phyloP scores from a whole-genome alignment of 768 basidiomycete genomes.

The Boletus subparvulus region DNA sequence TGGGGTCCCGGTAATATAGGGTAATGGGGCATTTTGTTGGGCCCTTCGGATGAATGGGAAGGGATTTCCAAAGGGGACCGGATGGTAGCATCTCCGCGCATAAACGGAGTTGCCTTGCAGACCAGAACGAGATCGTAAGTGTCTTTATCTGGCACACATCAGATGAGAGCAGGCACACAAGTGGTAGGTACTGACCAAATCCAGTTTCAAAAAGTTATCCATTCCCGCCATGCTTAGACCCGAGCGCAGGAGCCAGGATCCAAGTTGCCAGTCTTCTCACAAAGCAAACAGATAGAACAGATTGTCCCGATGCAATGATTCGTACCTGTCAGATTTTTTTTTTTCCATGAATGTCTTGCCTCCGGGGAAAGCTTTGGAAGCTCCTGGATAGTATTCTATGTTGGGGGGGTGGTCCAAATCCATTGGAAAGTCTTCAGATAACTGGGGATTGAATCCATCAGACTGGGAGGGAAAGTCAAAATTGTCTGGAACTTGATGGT shows the following conservation, averaged over 20 bases:
- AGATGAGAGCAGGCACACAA: no score
- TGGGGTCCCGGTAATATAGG: not conserved
- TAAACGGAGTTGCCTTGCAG: not conserved
- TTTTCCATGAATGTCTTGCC: not conserved
- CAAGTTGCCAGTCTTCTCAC: not conserved
- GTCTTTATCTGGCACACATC: not conserved
- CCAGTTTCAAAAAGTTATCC: not conserved
- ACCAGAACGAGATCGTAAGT: not conserved
- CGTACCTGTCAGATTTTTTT: no score
- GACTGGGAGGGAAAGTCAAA: no score
- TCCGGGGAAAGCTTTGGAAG: not conserved
- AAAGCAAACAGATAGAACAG: not conserved
- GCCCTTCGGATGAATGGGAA: not conserved
- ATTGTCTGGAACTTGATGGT: not conserved
- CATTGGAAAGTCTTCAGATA: not conserved
- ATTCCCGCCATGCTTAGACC: not conserved
- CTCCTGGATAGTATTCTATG: not conserved
- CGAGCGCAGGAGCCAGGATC: not conserved
- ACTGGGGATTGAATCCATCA: no score
- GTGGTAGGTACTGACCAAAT: not conserved
- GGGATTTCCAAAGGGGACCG: not conserved
- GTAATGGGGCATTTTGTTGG: not conserved
- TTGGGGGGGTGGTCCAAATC: no score
- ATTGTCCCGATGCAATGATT: not conserved
- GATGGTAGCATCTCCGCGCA: not conserved